phyloP scores from a whole-genome alignment of 1,284 basidiomycete genomes.

The Mycena sp. region DNA sequence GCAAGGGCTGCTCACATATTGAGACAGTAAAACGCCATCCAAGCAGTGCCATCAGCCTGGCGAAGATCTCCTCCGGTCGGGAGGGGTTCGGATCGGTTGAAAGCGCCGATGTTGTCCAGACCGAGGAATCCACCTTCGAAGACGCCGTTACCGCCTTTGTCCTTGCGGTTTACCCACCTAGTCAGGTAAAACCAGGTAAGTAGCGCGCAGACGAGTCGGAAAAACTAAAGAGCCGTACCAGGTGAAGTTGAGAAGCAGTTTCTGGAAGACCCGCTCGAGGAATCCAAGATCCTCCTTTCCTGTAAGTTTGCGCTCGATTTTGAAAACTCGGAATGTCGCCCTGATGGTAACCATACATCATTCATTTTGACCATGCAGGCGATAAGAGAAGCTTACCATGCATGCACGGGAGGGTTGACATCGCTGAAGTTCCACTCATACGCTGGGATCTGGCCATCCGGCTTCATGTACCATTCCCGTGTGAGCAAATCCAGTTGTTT shows the following conservation, averaged over 20 bases:
- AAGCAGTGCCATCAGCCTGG: slow-evolving; percentile 97
- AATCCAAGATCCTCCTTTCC: slow-evolving; percentile 93
- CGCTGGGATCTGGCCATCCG: slow-evolving; percentile 96
- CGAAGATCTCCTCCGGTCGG: slow-evolving; percentile 93
- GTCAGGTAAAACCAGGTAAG: neutral
- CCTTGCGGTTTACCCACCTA: slow-evolving; percentile 99
- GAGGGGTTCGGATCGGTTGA: slow-evolving; percentile 96
- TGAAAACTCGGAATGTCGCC: slow-evolving; percentile 97
- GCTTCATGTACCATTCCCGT: slow-evolving; percentile 99
- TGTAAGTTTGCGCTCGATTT: slow-evolving; percentile 96
- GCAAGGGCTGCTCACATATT: slow-evolving; percentile 76
- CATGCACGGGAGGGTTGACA: slow-evolving; percentile 97
- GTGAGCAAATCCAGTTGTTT: slow-evolving; percentile 97
- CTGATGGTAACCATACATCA: slow-evolving; percentile 44
- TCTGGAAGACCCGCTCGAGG: slow-evolving; percentile 98
- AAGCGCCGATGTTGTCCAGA: slow-evolving; percentile 97
- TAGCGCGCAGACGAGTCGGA: neutral
- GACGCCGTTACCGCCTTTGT: slow-evolving; percentile 93
- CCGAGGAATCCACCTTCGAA: slow-evolving; percentile 99
- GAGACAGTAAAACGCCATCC: slow-evolving; percentile 99
- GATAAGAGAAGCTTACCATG: slow-evolving; percentile 66
- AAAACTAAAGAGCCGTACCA: slow-evolving; percentile 64
- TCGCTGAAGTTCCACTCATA: slow-evolving; percentile 99
- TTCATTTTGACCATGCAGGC: neutral
- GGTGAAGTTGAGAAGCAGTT: slow-evolving; percentile 95